These are phyloP conservation scores for Oleoguttula mirabilis DNA, from an alignment of 495 filamentous ascomycete genomes.

Conservation along the genomic window DNA sequence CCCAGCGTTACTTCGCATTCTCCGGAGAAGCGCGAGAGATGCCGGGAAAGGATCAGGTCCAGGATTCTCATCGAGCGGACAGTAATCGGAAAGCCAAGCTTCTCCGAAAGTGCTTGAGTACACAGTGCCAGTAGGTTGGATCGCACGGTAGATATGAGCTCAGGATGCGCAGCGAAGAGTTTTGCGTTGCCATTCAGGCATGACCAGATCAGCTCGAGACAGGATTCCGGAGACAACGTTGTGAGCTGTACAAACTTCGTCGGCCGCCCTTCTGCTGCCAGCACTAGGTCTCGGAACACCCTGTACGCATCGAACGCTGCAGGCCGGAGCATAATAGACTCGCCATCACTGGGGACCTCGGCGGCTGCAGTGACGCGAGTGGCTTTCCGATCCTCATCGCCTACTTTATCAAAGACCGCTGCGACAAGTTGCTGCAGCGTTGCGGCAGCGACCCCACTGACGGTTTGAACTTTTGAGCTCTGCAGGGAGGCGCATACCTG, in stretches of 20 bases:
- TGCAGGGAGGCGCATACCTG: slow-evolving; percentile 87
- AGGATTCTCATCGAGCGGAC: slow-evolving; percentile 72
- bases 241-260: slow-evolving; percentile 67
- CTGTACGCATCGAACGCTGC: slow-evolving; percentile 80
- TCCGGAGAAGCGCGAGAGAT: slow-evolving; percentile 57
- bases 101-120: slow-evolving; percentile 64
- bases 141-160: slow-evolving; percentile 70
- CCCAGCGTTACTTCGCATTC: slow-evolving; percentile 80
- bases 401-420: slow-evolving; percentile 83
- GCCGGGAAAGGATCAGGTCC: slow-evolving; percentile 61
- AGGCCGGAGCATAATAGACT: slow-evolving; percentile 49
- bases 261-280: slow-evolving; percentile 70
- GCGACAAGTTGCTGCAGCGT: slow-evolving; percentile 90
- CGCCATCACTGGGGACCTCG: slow-evolving; percentile 53
- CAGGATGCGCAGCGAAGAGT: slow-evolving; percentile 65
- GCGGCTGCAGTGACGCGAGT: slow-evolving; percentile 41
- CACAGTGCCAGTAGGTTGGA: slow-evolving; percentile 72
- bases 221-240: slow-evolving; percentile 64
- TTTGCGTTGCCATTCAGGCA: slow-evolving; percentile 71
- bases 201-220: slow-evolving; percentile 83
- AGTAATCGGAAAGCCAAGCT: slow-evolving; percentile 67
- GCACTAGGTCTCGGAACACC: slow-evolving; percentile 79
- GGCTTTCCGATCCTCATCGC: slow-evolving; percentile 55
- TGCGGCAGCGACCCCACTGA: slow-evolving; percentile 88
- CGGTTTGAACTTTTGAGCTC: slow-evolving; percentile 76